Percentiles rank a stretch among this genome's conserved stretches.
These are phyloP conservation scores for Pyricularia pennisetigena DNA, from an alignment of 2,329 filamentous ascomycete genomes.

Conservation along the genomic window DNA sequence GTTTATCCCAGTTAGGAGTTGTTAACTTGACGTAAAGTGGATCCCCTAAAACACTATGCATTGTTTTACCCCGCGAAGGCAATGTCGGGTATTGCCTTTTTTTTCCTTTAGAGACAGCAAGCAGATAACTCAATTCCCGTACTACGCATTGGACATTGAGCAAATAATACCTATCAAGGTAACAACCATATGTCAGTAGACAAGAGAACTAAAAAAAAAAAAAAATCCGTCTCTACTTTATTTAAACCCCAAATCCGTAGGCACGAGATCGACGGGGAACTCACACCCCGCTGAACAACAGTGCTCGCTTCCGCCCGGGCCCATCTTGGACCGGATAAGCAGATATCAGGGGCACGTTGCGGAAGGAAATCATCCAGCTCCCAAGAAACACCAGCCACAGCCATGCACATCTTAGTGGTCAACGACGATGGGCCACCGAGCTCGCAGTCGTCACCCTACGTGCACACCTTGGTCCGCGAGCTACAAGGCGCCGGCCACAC, in stretches of 20 bases:
- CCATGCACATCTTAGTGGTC: slow-evolving; percentile 55
- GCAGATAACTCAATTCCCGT: no score
- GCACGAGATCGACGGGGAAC: not conserved
- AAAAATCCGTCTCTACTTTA: not conserved
- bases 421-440: slow-evolving; percentile 81
- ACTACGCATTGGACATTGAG: no score
- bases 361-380: not conserved
- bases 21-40: not conserved
- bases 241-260: not conserved
- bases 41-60: not conserved
- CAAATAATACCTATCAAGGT: not conserved
- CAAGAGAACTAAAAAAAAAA: not conserved
- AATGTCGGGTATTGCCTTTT: not conserved
- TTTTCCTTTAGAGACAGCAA: not conserved
- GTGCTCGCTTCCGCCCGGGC: not conserved
- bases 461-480: slow-evolving; percentile 62
- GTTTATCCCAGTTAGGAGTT: not conserved
- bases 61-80: not conserved
- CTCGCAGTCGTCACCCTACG: slow-evolving; percentile 67
- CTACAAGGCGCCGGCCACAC: slow-evolving; percentile 68
- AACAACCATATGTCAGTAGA: not conserved
- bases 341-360: not conserved
- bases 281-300: not conserved
- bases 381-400: slow-evolving; percentile 9
- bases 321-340: not conserved